Evolutionary conservation across 768 basidiomycete genomes (phyloP), one percentile per base, ranked within the genome.

Genomic region (Hortiboletus campestris): DNA sequence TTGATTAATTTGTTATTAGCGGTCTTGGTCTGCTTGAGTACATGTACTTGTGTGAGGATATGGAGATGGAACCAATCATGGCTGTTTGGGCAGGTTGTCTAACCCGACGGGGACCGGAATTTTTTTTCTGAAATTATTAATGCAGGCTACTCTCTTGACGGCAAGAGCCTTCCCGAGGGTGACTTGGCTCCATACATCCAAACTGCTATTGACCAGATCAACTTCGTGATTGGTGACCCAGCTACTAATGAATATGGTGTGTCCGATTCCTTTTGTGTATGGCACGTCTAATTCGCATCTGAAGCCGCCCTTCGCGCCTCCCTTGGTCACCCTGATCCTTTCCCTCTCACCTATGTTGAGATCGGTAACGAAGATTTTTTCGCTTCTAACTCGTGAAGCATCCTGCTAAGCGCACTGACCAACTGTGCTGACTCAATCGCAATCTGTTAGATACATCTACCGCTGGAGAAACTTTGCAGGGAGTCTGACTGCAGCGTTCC

Each of bases 281-380:
- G n/a, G 2, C 39, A 16, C 16, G 20, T 20, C 38, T 51, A 12
- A 64, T 7, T 42, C 12, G 11, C 31, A 34, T 34, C 12, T 6
- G 36, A 42, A 80, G 80, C 78, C 50, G 78, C 81, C 19, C 66
- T 82, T 19, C 78, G 84, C 2, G 79, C 82, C 16, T 80, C 81
- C 3, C 68, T 83, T 11, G 84, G 84, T 19, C 82, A 76, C 44
- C 76, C 80, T 3, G 74, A 76, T 20, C 83, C 84, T 1, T 86
- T 83, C 65, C 61, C 62, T 0, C 66, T 85, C 51, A 74, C 65
- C 2, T 80, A 73, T 55, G 71, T 84, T 6, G 81, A 84, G 63
- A 69, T 84, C 12, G 83, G 83, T 19, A 86, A 86, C 61, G 84
- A 86, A 70, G 80, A 81, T 58, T 76, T 77, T 63, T 74, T 80